Evolutionary conservation across 495 filamentous ascomycete genomes (phyloP).

Genomic region (Hypoxylon intermedium): DNA sequence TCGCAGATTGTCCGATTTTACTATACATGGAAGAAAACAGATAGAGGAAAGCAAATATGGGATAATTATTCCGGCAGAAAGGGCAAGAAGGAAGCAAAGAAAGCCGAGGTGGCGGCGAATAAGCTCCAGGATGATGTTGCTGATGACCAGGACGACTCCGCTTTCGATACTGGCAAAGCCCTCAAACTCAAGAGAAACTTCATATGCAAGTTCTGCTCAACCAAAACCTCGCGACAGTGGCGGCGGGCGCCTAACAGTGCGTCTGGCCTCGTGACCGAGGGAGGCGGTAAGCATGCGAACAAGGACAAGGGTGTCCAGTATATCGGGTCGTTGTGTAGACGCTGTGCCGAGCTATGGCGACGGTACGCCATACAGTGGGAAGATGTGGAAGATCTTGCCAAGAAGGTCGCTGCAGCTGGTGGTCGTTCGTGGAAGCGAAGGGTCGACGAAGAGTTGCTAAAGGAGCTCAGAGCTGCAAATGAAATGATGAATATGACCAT

Average conservation of each 20-base stretch:
- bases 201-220: slow-evolving; percentile 92
- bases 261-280: slow-evolving; percentile 72
- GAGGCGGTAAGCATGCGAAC: slow-evolving; percentile 62
- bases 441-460: slow-evolving; percentile 89
- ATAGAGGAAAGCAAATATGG: slow-evolving; percentile 86
- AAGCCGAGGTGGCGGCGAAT: slow-evolving; percentile 67
- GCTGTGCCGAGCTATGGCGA: slow-evolving; percentile 91
- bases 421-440: slow-evolving; percentile 86
- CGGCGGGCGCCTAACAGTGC: slow-evolving; percentile 85
- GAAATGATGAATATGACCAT: slow-evolving; percentile 56
- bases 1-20: slow-evolving; percentile 88
- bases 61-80: slow-evolving; percentile 84
- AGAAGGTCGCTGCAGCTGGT: slow-evolving; percentile 82
- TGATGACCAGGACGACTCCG: slow-evolving; percentile 92
- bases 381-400: slow-evolving; percentile 89
- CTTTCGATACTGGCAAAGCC: slow-evolving; percentile 92
- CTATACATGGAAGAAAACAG: slow-evolving; percentile 98
- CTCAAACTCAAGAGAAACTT: slow-evolving; percentile 78
- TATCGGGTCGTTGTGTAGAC: slow-evolving; percentile 82
- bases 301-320: slow-evolving; percentile 80
- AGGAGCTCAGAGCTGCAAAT: slow-evolving; percentile 68
- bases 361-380: slow-evolving; percentile 97
- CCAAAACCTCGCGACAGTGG: slow-evolving; percentile 85
- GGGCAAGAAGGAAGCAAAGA: slow-evolving; percentile 81
- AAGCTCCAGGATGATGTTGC: slow-evolving; percentile 91